Evolutionary conservation across 2,329 filamentous ascomycete species (phyloP), one percentile per base, ranked within the genome.

Genomic region (Phyllosticta capitalensis): DNA sequence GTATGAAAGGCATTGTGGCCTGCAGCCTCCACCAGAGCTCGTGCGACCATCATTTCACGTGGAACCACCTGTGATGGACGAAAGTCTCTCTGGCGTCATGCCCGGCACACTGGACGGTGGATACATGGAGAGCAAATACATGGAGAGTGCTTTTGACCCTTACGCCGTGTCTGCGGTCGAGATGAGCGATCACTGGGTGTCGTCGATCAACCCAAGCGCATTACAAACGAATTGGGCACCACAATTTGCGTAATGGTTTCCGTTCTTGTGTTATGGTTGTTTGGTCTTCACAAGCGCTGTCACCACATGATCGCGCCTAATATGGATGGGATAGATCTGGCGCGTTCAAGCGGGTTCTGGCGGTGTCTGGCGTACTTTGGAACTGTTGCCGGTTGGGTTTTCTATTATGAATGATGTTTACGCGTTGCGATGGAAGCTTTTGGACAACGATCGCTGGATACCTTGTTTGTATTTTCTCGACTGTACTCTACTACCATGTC

Each of bases 331-430:
- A 59, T 59, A 59, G 58, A 59, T 26, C 26, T 56, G 21, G 58
- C 38, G 58, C 58, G 58, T 59, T 59, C 58, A 59, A 59, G 58
- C 58, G 58, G 58, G 53, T 10, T 45, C n/a, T 12, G 38, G 38
- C 10, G 58, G 58, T 20, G 58, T 55, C 19, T 33, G 58, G 58
- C 52, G 52, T 54, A 28, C 33, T n/a, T n/a, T 5, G 7, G 28
- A 17, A 4, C 19, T 9, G 20, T 45, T 28, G n/a, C n/a, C 45
- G 24, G 24, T 19, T 24, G 38, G 52, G 45, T 26, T 19, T 59
- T 49, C 22, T 33, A 19, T 38, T 33, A 19, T 38, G 52, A 22
- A 45, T n/a, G 38, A 45, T n/a, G 17, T 45, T 6, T 45, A 45
- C 17, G 38, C 38, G 38, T 14, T 45, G 38, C 6, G 2, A n/a